A percentile compares a stretch with the other conserved stretches of the same genome.
Evolutionary conservation across 768 basidiomycete genomes (phyloP).

Genomic region (Fistulinella prunicolor): DNA sequence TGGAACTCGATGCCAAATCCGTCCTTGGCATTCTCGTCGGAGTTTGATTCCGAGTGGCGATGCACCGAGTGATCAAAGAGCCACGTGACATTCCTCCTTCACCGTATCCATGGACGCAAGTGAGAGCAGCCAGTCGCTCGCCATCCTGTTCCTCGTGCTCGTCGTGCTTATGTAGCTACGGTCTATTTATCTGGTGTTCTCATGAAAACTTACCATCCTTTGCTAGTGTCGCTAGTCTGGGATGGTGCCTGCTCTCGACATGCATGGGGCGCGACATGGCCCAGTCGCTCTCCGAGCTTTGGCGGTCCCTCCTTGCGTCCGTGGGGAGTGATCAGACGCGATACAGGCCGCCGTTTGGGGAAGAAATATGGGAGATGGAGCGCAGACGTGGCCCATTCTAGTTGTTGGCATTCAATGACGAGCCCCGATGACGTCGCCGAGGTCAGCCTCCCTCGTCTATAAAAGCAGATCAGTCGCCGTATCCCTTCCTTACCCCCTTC

Average conservation of each 20-base stretch:
- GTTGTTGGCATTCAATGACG: slow-evolving; percentile 20
- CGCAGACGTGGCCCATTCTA: slow-evolving; percentile 31
- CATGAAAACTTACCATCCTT: slow-evolving; percentile 4
- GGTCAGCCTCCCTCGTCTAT: slow-evolving; percentile 14
- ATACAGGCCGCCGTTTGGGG: slow-evolving; percentile 39
- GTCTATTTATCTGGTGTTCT: background rate
- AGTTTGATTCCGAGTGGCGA: no score
- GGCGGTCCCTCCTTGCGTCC: slow-evolving; percentile 34
- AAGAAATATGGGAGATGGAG: slow-evolving; percentile 64
- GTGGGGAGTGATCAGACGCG: slow-evolving; percentile 14
- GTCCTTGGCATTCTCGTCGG: no score
- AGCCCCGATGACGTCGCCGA: slow-evolving; percentile 8
- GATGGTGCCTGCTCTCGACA: slow-evolving; percentile 68
- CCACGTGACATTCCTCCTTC: background rate
- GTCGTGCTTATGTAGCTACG: slow-evolving; percentile 44
- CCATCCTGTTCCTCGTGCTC: slow-evolving; percentile 45
- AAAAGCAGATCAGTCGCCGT: slow-evolving; percentile 10
- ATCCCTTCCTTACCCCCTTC: slow-evolving; percentile 7
- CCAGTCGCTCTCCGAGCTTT: slow-evolving; percentile 43
- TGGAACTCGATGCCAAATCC: no score
- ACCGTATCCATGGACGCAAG: background rate
- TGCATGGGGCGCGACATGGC: slow-evolving; percentile 45
- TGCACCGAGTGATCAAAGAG: background rate
- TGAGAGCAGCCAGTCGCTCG: slow-evolving; percentile 22
- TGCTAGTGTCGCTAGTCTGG: slow-evolving; percentile 45